Evolutionary conservation across 768 basidiomycete genomes (phyloP).

Genomic region (Pleurotus eryngii): DNA sequence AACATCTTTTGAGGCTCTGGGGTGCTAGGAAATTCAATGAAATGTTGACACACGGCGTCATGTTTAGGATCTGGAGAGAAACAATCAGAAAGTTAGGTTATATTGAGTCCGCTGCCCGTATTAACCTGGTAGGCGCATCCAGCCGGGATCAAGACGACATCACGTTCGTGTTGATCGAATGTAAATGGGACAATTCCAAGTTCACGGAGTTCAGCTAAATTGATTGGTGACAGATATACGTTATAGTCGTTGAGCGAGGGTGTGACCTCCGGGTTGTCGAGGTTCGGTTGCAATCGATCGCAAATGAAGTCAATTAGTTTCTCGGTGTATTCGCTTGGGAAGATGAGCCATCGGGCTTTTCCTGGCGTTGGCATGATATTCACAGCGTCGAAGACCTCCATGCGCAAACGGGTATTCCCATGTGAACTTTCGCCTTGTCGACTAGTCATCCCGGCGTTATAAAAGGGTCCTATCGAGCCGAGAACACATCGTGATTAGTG

Average conservation of each 20-base stretch:
- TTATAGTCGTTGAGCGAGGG: neutral
- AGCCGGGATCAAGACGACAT: neutral
- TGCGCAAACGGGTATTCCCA: neutral
- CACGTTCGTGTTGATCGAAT: neutral
- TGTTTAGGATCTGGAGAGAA: too few relatives aligned
- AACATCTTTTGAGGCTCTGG: too few relatives aligned
- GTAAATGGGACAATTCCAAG: neutral
- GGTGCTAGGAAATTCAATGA: too few relatives aligned
- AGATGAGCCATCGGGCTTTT: neutral
- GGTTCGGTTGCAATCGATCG: neutral
- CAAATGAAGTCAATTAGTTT: neutral
- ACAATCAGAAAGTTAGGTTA: too few relatives aligned
- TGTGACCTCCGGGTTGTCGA: neutral
- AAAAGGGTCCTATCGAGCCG: neutral
- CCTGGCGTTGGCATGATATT: neutral
- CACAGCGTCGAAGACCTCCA: neutral
- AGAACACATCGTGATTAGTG: neutral
- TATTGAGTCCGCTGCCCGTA: too few relatives aligned
- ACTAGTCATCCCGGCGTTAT: neutral
- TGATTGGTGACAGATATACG: neutral
- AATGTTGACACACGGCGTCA: too few relatives aligned
- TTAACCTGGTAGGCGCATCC: constrained; percentile 1
- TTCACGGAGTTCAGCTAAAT: neutral
- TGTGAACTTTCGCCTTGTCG: neutral
- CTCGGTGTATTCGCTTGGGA: neutral